Evolutionary conservation across 805 yeast genomes (phyloP).

Genomic region (Komagataella phaffii): DNA sequence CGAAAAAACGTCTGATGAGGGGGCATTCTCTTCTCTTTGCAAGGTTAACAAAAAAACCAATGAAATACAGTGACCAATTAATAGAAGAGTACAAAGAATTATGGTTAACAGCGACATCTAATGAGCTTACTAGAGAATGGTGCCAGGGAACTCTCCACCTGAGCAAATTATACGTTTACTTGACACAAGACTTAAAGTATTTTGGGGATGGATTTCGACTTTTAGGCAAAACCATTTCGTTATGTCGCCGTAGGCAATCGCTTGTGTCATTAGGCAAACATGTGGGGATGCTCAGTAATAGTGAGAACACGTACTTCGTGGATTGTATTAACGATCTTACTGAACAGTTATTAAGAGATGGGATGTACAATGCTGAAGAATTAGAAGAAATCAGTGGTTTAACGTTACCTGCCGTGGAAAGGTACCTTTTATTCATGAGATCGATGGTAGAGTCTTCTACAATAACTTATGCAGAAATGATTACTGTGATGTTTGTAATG

Average conservation of each 20-base stretch:
- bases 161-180: constrained; percentile 25
- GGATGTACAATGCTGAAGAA: constrained; percentile 11
- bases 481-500: constrained; percentile 31
- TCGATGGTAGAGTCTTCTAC: constrained; percentile 15
- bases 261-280: constrained; percentile 31
- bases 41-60: not conserved
- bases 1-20: not conserved
- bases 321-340: constrained; percentile 17
- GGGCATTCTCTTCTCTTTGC: not conserved
- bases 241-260: constrained; percentile 24
- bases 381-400: constrained; percentile 3
- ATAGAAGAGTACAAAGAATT: constrained; percentile 10
- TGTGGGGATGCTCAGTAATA: constrained; percentile 33
- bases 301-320: constrained; percentile 34
- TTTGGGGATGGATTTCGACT: constrained; percentile 28
- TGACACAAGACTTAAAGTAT: constrained; percentile 34
- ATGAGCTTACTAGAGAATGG: constrained; percentile 27
- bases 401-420: constrained; percentile 20
- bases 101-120: constrained; percentile 20
- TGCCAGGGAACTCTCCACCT: constrained; percentile 32
- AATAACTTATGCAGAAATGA: constrained; percentile 22
- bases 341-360: constrained; percentile 5
- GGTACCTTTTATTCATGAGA: constrained; percentile 22
- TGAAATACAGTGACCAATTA: constrained; percentile 10
- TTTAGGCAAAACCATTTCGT: constrained; percentile 28